phyloP scores from a whole-genome alignment of 306 rosid species.

The Rosa lucieae region DNA sequence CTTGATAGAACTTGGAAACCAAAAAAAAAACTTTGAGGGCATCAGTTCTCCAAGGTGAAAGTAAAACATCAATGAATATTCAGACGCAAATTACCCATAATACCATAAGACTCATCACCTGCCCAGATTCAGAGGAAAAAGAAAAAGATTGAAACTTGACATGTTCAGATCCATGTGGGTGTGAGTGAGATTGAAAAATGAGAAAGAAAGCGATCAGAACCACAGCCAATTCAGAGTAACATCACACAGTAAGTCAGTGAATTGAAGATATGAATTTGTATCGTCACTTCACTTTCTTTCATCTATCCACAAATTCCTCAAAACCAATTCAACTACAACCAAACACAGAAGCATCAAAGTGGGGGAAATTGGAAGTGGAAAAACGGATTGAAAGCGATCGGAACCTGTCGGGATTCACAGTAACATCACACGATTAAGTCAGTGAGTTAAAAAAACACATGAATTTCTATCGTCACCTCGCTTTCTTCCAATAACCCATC shows the following conservation, averaged over 20 bases:
- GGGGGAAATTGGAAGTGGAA: not conserved
- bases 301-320: not conserved
- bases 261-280: not conserved
- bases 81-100: constrained; percentile 9
- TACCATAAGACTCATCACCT: constrained; percentile 6
- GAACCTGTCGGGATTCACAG: constrained; percentile 97
- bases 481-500: constrained; percentile 10
- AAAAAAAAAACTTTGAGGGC: not conserved
- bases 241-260: not conserved
- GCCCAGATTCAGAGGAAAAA: not conserved
- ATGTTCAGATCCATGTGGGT: not conserved
- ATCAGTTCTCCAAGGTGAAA: constrained; percentile 8
- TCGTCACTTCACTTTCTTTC: not conserved
- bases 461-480: constrained; percentile 75
- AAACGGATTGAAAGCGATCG: constrained; percentile 45
- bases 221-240: constrained; percentile 15
- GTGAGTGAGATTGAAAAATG: not conserved
- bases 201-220: constrained; percentile 3
- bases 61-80: constrained; percentile 2
- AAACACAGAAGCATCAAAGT: not conserved
- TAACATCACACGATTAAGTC: constrained; percentile 65
- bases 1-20: not conserved
- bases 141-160: not conserved
- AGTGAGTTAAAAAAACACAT: constrained; percentile 77
- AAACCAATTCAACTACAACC: not conserved